These are phyloP conservation scores for Plasmodium knowlesi DNA, from an alignment of 169 alveolate genomes.

Conservation along the genomic window DNA sequence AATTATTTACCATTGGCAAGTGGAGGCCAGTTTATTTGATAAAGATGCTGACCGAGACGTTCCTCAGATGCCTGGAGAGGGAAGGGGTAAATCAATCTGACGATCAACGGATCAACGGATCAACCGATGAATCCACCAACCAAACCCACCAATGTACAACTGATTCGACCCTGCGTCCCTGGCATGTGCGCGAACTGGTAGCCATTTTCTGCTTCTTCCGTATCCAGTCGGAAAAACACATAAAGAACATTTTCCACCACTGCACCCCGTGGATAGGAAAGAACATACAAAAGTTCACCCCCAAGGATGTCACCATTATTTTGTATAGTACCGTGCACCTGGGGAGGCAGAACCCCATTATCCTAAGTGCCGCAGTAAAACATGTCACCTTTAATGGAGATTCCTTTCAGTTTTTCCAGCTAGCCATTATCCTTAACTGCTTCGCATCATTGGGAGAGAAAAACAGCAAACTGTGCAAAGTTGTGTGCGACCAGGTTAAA, in stretches of 20 bases:
- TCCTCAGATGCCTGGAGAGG: not conserved
- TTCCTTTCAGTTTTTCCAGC: slow-evolving; percentile 28
- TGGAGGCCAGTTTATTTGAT: slow-evolving; percentile 37
- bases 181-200: slow-evolving; percentile 55
- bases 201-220: slow-evolving; percentile 48
- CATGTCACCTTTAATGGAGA: slow-evolving; percentile 25
- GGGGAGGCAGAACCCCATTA: slow-evolving; percentile 29
- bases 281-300: slow-evolving; percentile 21
- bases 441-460: slow-evolving; percentile 45
- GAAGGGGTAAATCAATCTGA: not conserved
- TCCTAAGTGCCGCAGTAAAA: slow-evolving; percentile 18
- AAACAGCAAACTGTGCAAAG: slow-evolving; percentile 49
- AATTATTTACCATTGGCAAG: slow-evolving; percentile 14
- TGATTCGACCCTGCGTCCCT: too few relatives aligned
- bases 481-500: slow-evolving; percentile 39
- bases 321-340: slow-evolving; percentile 36
- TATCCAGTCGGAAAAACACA: slow-evolving; percentile 13
- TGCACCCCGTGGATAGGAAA: slow-evolving; percentile 40
- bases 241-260: slow-evolving; percentile 14
- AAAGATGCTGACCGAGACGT: slow-evolving; percentile 20
- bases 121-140: too few relatives aligned
- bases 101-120: too few relatives aligned
- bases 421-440: slow-evolving; percentile 34
- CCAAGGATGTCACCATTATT: slow-evolving; percentile 50
- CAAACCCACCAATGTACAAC: too few relatives aligned